These are phyloP conservation scores for Phytophthora fragariae DNA, from an alignment of 352 stramenopile species.

Conservation along the genomic window DNA sequence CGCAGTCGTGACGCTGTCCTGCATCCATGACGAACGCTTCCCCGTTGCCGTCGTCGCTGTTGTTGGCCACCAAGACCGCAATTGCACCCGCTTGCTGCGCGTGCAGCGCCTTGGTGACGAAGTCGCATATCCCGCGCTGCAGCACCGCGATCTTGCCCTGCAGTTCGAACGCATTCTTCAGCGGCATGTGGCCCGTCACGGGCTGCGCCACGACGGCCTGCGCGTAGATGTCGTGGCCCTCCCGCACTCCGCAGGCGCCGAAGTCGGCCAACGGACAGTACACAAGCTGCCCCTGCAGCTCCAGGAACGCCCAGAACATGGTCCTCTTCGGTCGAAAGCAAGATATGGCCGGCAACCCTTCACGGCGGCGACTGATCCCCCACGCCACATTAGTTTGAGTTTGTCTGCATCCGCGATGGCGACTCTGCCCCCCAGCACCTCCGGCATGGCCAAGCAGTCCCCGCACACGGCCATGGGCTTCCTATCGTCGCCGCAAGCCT, in stretches of 20 bases:
- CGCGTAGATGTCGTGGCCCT: slow-evolving; percentile 62
- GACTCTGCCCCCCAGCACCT: background rate
- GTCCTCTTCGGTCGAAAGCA: background rate
- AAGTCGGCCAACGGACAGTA: slow-evolving; percentile 82
- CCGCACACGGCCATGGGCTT: slow-evolving; percentile 24
- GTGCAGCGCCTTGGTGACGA: slow-evolving; percentile 78
- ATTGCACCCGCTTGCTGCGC: slow-evolving; percentile 73
- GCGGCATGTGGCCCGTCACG: slow-evolving; percentile 52
- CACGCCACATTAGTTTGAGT: too few species aligned
- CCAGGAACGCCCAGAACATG: slow-evolving; percentile 80
- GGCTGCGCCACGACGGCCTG: slow-evolving; percentile 66
- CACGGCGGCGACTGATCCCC: too few species aligned
- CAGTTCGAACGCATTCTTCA: slow-evolving; percentile 59
- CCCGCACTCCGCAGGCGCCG: slow-evolving; percentile 44
- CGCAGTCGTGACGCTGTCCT: slow-evolving; percentile 39
- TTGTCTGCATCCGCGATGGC: slow-evolving; percentile 16
- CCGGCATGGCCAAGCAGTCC: slow-evolving; percentile 26
- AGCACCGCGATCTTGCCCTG: slow-evolving; percentile 70
- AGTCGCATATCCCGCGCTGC: slow-evolving; percentile 77
- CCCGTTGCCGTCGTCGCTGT: slow-evolving; percentile 23
- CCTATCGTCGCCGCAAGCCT: slow-evolving; percentile 36
- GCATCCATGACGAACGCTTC: slow-evolving; percentile 82
- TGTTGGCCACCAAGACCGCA: slow-evolving; percentile 75
- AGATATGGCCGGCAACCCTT: too few species aligned
- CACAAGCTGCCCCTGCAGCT: slow-evolving; percentile 59